phyloP scores from a whole-genome alignment of 2,329 filamentous ascomycete species.

The Pseudocercospora vitis region DNA sequence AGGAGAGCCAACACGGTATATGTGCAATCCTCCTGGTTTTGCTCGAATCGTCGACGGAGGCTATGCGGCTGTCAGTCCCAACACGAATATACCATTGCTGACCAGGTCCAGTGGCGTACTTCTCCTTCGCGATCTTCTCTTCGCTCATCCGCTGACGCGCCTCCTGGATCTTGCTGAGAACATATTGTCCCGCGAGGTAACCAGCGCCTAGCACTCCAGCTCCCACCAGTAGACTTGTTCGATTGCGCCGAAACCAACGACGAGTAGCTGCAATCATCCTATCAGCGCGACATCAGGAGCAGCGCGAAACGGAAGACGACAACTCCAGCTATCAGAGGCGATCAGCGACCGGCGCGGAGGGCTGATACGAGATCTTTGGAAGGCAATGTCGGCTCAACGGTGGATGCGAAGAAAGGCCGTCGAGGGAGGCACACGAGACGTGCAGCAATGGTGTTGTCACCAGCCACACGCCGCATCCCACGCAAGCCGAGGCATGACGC shows the following conservation, averaged over 20 bases:
- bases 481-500: background rate
- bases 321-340: background rate
- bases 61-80: conserved; percentile 49
- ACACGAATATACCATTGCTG: background rate
- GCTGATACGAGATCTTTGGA: background rate
- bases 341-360: background rate
- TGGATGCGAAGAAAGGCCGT: background rate
- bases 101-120: conserved; percentile 58
- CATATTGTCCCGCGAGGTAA: conserved; percentile 91
- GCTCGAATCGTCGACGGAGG: conserved; percentile 91
- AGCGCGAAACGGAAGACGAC: background rate
- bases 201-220: conserved; percentile 83
- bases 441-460: background rate
- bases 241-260: conserved; percentile 90
- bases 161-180: conserved; percentile 85
- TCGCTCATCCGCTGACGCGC: conserved; percentile 95
- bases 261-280: conserved; percentile 70
- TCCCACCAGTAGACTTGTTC: conserved; percentile 84
- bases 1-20: conserved; percentile 96
- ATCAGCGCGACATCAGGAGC: conserved; percentile 29
- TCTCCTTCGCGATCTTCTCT: conserved; percentile 93
- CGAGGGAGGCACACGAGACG: background rate
- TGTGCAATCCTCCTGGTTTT: conserved; percentile 98
- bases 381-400: background rate
- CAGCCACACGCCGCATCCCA: background rate